These are phyloP conservation scores for Cercospora berteroae DNA, from an alignment of 2,329 filamentous ascomycete genomes.

Conservation along the genomic window DNA sequence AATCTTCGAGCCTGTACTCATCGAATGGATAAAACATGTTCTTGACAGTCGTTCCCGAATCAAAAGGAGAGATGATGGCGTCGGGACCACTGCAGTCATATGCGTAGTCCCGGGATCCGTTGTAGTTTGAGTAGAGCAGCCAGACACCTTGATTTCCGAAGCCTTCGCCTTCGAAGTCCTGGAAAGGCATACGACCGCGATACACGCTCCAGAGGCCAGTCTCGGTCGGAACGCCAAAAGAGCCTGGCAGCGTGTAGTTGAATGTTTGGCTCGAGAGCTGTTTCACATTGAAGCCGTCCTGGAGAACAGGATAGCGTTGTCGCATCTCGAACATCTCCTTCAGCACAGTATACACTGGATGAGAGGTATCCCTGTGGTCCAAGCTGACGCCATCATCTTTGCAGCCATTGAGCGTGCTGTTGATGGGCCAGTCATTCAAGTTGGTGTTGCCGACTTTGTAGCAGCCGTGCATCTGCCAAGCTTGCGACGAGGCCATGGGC, in stretches of 20 bases:
- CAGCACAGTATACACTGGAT: conserved; percentile 60
- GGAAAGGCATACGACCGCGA: conserved; percentile 52
- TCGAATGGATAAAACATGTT: conserved; percentile 64
- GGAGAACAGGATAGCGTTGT: conserved; percentile 55
- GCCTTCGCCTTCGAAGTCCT: conserved; percentile 48
- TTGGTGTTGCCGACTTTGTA: conserved; percentile 57
- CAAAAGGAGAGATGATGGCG: conserved; percentile 58
- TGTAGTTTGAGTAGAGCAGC: conserved; percentile 54
- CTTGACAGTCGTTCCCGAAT: conserved; percentile 55
- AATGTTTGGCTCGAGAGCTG: conserved; percentile 58
- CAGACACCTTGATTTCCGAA: conserved; percentile 51
- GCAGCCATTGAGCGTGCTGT: conserved; percentile 55
- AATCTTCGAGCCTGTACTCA: conserved; percentile 51
- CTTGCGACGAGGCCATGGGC: conserved; percentile 59
- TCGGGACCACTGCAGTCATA: conserved; percentile 56
- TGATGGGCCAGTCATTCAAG: conserved; percentile 58
- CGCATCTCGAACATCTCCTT: conserved; percentile 63
- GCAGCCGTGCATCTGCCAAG: conserved; percentile 65
- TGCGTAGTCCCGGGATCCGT: conserved; percentile 51
- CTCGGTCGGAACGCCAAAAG: conserved; percentile 53
- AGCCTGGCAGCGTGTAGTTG: conserved; percentile 53
- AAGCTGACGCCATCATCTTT: conserved; percentile 56
- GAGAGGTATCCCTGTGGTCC: conserved; percentile 62
- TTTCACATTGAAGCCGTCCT: conserved; percentile 57
- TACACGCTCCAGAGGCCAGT: conserved; percentile 61